phyloP scores from a whole-genome alignment of 164 flowering plant genomes.

The Magnolia officinalis region DNA sequence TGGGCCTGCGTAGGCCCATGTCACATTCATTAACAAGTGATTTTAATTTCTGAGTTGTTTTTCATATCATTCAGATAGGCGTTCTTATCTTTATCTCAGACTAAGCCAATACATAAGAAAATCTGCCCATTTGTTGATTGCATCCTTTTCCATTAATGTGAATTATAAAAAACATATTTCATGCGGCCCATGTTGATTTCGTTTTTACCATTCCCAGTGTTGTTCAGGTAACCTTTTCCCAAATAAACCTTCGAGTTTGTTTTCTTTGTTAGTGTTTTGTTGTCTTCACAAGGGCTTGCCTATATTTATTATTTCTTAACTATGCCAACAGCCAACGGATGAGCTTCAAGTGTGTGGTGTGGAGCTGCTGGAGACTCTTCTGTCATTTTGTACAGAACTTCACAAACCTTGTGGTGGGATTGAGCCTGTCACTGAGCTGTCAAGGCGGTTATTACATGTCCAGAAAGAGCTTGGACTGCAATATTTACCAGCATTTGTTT shows the following conservation, averaged over 20 bases:
- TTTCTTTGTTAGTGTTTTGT: background rate
- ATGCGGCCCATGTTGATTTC: background rate
- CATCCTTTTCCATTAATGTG: too few species aligned
- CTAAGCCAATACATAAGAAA: too few species aligned
- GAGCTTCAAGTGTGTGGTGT: conserved; percentile 57
- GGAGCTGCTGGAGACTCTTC: conserved; percentile 53
- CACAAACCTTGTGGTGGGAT: conserved; percentile 25
- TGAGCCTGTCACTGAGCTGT: conserved; percentile 48
- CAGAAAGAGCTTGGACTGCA: conserved; percentile 62
- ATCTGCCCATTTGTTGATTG: too few species aligned
- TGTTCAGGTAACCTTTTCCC: background rate
- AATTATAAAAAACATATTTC: background rate
- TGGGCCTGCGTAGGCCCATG: too few species aligned
- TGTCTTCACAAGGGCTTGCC: background rate
- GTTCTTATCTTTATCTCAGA: too few species aligned
- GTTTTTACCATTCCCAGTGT: background rate
- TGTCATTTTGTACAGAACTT: conserved; percentile 37
- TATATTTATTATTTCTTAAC: background rate
- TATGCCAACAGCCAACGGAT: conserved; percentile 33
- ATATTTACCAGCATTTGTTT: conserved; percentile 41
- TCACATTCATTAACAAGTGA: too few species aligned
- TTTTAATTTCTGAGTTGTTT: too few species aligned
- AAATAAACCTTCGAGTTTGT: background rate
- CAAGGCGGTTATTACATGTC: conserved; percentile 41
- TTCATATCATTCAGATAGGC: too few species aligned